Evolutionary conservation across 2,329 filamentous ascomycete species (phyloP).

Genomic region (Aphanoascus verrucosus): DNA sequence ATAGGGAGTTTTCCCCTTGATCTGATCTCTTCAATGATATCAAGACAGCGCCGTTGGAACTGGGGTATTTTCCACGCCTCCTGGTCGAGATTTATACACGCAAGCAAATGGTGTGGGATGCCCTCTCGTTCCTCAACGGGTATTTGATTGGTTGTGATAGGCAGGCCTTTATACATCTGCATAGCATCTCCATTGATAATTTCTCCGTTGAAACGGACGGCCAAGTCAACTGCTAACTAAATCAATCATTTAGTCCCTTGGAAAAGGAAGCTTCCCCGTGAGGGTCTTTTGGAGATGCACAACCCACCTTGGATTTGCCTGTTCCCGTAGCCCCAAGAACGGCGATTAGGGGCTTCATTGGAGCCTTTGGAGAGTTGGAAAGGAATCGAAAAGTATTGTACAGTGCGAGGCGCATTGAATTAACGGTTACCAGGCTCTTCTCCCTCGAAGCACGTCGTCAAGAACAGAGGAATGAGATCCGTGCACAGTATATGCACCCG

Average conservation of each 20-base stretch:
- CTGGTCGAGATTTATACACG: conserved; percentile 62
- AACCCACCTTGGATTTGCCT: conserved; percentile 73
- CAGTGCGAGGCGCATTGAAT: conserved; percentile 1
- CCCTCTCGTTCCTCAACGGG: conserved; percentile 61
- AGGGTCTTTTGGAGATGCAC: not conserved
- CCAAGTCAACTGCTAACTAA: conserved; percentile 81
- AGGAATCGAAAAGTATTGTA: not conserved
- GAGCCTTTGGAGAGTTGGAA: conserved; percentile 17
- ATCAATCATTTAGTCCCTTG: not conserved
- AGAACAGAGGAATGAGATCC: not conserved
- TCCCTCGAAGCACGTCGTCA: not conserved
- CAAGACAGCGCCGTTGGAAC: conserved; percentile 60
- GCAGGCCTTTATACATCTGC: conserved; percentile 88
- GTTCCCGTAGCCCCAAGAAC: conserved; percentile 86
- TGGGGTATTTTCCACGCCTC: conserved; percentile 72
- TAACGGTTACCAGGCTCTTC: not conserved
- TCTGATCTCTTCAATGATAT: conserved; percentile 66
- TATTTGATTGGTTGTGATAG: conserved; percentile 94
- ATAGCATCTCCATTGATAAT: conserved; percentile 96
- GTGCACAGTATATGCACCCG: no score
- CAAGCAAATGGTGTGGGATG: conserved; percentile 79
- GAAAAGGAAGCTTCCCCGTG: not conserved
- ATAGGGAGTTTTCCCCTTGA: conserved; percentile 71
- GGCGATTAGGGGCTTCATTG: conserved; percentile 55
- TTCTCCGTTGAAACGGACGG: conserved; percentile 73